A percentile compares a stretch with the other conserved stretches of the same genome.
Evolutionary conservation across 2,329 filamentous ascomycete genomes (phyloP).

Genomic region (Xylariaceae sp.): DNA sequence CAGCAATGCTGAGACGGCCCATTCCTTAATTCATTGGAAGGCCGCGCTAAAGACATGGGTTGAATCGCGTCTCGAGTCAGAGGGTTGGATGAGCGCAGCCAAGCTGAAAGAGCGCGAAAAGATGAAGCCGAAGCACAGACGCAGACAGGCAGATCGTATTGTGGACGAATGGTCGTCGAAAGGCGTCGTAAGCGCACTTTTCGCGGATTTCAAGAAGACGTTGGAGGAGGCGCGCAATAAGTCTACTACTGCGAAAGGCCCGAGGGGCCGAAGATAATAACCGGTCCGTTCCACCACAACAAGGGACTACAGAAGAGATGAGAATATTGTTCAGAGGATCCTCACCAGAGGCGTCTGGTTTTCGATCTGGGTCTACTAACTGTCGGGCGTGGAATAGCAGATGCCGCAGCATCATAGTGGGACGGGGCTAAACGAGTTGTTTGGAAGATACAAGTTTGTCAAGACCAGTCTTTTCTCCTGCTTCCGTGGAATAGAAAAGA

Average conservation of each 20-base stretch:
- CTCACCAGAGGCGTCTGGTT: too few species aligned
- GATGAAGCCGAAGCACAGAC: constrained; percentile 55
- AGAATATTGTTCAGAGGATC: too few species aligned
- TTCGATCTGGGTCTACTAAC: too few species aligned
- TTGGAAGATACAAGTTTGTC: too few species aligned
- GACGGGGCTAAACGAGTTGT: too few species aligned
- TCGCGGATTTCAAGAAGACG: constrained; percentile 60
- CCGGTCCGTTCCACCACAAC: too few species aligned
- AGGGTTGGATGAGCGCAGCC: constrained; percentile 53
- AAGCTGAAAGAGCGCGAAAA: constrained; percentile 58
- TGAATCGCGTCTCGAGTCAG: constrained; percentile 52
- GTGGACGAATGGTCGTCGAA: constrained; percentile 59
- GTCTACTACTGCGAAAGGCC: constrained; percentile 23
- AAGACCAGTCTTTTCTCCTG: too few species aligned
- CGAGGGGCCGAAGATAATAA: constrained; percentile 8
- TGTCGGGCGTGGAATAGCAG: too few species aligned
- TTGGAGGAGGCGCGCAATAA: constrained; percentile 54
- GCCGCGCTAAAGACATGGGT: constrained; percentile 70
- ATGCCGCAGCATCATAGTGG: too few species aligned
- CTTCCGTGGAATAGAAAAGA: too few species aligned
- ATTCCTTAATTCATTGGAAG: constrained; percentile 72
- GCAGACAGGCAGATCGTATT: constrained; percentile 58
- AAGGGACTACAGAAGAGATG: too few species aligned
- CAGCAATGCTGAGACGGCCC: constrained; percentile 60
- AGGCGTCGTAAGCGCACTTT: constrained; percentile 58